Evolutionary conservation across 352 stramenopile species (phyloP).

Genomic region (Achlya hypogyna): DNA sequence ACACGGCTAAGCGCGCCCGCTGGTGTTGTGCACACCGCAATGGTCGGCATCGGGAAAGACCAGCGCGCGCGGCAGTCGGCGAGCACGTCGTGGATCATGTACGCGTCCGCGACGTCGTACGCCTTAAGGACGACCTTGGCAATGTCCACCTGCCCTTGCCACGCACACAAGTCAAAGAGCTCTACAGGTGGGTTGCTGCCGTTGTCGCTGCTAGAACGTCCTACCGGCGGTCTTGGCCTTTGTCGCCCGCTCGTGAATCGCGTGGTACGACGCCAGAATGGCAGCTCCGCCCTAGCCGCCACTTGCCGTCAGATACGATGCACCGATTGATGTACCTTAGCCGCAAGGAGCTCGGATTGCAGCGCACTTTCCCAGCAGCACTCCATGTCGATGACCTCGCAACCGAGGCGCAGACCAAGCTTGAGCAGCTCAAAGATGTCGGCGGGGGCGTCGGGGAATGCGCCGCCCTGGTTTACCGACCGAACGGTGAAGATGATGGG

Average conservation of each 20-base stretch:
- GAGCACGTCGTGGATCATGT: constrained; percentile 71
- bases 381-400: constrained; percentile 96
- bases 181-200: neutral
- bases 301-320: neutral
- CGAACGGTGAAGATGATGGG: constrained; percentile 96
- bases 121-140: constrained; percentile 89
- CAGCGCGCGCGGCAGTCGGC: constrained; percentile 42
- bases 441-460: constrained; percentile 86
- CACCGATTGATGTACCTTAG: constrained; percentile 2
- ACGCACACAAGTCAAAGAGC: constrained; percentile 68
- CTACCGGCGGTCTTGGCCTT: constrained; percentile 32
- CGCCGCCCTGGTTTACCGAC: constrained; percentile 89
- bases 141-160: constrained; percentile 62
- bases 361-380: constrained; percentile 74
- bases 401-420: constrained; percentile 87
- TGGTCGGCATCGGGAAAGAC: constrained; percentile 84
- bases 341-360: constrained; percentile 38
- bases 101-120: constrained; percentile 68
- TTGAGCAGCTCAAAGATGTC: constrained; percentile 83
- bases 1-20: constrained; percentile 89
- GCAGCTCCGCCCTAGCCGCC: constrained; percentile 32
- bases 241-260: constrained; percentile 40
- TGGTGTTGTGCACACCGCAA: constrained; percentile 91
- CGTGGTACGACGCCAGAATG: constrained; percentile 75
- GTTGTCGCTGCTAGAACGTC: too few relatives aligned